Evolutionary conservation across 2,329 filamentous ascomycete species (phyloP).

Genomic region (Akanthomyces dipterigenus): DNA sequence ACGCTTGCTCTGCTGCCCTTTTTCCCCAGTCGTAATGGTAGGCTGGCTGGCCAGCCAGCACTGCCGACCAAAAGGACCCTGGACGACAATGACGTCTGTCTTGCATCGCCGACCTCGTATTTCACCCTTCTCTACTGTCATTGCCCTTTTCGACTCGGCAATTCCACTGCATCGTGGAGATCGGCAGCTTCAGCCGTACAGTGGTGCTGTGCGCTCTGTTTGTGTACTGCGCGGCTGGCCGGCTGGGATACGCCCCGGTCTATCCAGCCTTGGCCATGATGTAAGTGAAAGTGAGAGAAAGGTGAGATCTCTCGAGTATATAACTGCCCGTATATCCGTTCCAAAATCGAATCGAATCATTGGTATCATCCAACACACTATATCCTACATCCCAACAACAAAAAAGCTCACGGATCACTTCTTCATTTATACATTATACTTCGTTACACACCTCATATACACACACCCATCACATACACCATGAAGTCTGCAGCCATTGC

Average conservation of each 20-base stretch:
- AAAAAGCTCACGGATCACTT: neutral
- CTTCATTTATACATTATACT: neutral
- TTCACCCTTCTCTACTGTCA: neutral
- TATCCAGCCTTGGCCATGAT: neutral
- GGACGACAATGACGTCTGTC: slow-evolving; percentile 9
- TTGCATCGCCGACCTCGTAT: slow-evolving; percentile 7
- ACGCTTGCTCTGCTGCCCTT: neutral
- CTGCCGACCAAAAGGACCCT: neutral
- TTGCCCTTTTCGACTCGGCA: neutral
- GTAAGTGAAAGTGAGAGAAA: neutral
- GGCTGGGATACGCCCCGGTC: neutral
- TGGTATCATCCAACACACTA: neutral
- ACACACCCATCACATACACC: neutral
- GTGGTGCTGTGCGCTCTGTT: neutral
- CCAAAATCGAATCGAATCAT: neutral
- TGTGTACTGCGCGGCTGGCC: neutral
- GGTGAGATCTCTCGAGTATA: neutral
- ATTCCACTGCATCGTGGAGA: neutral
- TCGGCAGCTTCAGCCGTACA: neutral
- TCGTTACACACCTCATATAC: neutral
- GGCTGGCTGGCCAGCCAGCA: neutral
- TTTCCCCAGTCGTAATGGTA: neutral
- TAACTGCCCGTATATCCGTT: neutral
- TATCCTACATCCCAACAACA: neutral
- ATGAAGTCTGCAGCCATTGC: slow-evolving; percentile 14